Evolutionary conservation across 2,329 filamentous ascomycete species (phyloP), one percentile per base, ranked within the genome.

Genomic region (Trichoderma sp.): DNA sequence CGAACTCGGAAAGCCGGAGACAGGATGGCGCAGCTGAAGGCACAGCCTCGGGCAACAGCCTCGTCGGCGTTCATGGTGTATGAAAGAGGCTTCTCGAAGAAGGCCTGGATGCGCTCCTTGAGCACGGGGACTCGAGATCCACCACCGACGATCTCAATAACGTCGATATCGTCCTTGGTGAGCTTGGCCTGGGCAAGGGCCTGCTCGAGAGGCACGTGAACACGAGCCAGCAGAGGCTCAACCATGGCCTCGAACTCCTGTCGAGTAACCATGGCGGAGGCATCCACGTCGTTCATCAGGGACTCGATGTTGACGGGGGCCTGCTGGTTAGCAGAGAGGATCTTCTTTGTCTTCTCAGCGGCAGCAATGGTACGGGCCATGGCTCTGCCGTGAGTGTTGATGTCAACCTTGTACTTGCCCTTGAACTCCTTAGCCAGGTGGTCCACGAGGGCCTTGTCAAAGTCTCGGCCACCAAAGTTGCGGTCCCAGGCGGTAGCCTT

Each of bases 21-120:
- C 71, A 98, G 90, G 77, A 98, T 98, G 79, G 96, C 96, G 82
- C 96, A 98, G 89, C 92, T 94, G 86, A 99, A 99, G 73, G 96
- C 95, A 82, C 94, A 97, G 74, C 96, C 96, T 81, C 96, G 92
- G 74, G 96, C 95, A 77, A 98, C 91, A 76, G 96, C 96, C 87
- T 99, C 96, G 79, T 99, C 96, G 82, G 97, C 95, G 88, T 99
- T 99, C 78, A 98, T 90, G 64, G 96, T 99, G 89, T 93, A 99
- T 67, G 94, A 98, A 21, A 99, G 90, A 36, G 84, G 83, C 89
- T 98, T 98, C 86, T 91, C 91, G 81, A 99, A 99, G 89, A 95
- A 99, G 71, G 89, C 84, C 84, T 93, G 89, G 81, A 99, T 94
- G 79, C 90, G 89, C 77, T 95, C 91, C 89, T 99, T 99, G 83